phyloP scores from a whole-genome alignment of 2,329 filamentous ascomycete genomes.

The Hyphodiscus sp. region DNA sequence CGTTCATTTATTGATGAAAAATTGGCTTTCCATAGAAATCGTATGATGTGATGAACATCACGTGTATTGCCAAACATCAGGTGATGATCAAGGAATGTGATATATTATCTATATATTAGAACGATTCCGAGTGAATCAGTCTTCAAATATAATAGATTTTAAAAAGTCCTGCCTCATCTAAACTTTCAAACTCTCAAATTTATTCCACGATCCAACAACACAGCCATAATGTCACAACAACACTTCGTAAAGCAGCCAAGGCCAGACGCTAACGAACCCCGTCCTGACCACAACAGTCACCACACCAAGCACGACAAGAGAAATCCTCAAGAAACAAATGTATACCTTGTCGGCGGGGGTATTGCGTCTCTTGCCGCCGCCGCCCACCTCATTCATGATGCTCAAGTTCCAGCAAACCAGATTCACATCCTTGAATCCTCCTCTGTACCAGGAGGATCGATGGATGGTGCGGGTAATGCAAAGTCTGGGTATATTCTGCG shows the following conservation, averaged over 20 bases:
- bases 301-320: background rate
- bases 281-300: background rate
- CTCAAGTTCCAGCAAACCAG: constrained; percentile 23
- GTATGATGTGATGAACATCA: too few species aligned
- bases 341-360: constrained; percentile 28
- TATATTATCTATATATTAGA: too few species aligned
- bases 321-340: constrained; percentile 22
- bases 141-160: too few species aligned
- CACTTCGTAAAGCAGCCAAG: background rate
- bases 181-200: background rate
- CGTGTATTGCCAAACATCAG: too few species aligned
- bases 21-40: too few species aligned
- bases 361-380: constrained; percentile 28
- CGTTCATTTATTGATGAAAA: too few species aligned
- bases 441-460: constrained; percentile 19
- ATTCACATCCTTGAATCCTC: constrained; percentile 28
- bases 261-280: background rate
- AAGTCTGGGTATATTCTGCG: constrained; percentile 23
- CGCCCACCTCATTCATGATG: constrained; percentile 27
- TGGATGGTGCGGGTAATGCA: constrained; percentile 18
- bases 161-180: too few species aligned
- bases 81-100: too few species aligned
- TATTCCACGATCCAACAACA: too few species aligned
- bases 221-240: background rate
- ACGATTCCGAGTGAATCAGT: too few species aligned